Conservation (phyloP, 305 asterid genomes). For the Solanum aculeatissimum region DNA sequence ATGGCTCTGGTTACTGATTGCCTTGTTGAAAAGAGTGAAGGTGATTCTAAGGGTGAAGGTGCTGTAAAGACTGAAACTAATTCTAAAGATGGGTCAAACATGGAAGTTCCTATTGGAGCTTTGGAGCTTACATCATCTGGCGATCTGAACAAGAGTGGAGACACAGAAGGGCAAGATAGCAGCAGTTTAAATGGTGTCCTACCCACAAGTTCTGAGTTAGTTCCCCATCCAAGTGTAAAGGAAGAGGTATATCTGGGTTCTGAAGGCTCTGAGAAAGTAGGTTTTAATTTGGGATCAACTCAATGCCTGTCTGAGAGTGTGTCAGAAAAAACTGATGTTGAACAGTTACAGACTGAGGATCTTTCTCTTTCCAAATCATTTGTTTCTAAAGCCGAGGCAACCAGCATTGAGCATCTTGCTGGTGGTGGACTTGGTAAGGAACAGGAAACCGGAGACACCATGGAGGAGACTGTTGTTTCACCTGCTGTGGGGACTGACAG, state of each 20-base stretch:
- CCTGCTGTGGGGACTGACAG: constrained; percentile 1
- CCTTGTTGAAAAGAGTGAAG: neutral
- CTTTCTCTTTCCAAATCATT: constrained; percentile 5
- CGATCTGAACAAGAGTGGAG: neutral
- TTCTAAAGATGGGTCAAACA: neutral
- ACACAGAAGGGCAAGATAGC: neutral
- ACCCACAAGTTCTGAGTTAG: constrained; percentile 16
- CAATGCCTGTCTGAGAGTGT: constrained; percentile 6
- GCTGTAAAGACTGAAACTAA: neutral
- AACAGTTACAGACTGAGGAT: constrained; percentile 5
- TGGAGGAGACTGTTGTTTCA: constrained; percentile 3
- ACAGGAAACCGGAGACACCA: neutral
- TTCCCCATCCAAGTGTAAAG: neutral
- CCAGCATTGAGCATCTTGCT: neutral
- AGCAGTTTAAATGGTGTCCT: constrained; percentile 7
- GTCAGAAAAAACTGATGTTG: constrained; percentile 4
- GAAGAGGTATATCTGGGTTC: constrained; percentile 8
- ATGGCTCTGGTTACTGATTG: constrained; percentile 1
- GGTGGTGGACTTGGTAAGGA: constrained; percentile 11
- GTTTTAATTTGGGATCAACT: constrained; percentile 1
- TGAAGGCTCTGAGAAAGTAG: constrained; percentile 2
- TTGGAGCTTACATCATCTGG: neutral
- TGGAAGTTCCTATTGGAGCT: neutral
- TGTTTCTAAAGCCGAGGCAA: constrained; percentile 9
- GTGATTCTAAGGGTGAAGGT: neutral